A percentile compares a stretch with the other conserved stretches of the same genome.
Evolutionary conservation across 805 yeast species (phyloP).

Genomic region (Pichia phayaonensis): DNA sequence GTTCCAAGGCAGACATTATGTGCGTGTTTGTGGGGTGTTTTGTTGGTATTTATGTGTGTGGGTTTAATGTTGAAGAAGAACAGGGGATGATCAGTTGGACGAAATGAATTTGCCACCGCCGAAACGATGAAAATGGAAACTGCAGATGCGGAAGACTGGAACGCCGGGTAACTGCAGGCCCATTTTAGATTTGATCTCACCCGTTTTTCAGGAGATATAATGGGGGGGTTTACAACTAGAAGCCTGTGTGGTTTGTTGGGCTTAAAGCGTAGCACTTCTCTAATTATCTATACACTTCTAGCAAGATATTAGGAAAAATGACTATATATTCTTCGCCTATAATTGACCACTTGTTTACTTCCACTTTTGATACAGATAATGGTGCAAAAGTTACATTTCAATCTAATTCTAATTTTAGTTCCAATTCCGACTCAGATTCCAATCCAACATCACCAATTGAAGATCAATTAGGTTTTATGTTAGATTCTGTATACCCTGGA

Average conservation of each 20-base stretch:
- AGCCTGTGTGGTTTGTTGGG: too few relatives aligned
- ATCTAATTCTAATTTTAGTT: not conserved
- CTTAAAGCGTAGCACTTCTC: too few relatives aligned
- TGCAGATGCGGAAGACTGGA: not conserved
- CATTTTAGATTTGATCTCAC: not conserved
- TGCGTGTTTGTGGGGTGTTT: not conserved
- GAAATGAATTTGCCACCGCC: not conserved
- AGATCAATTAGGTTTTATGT: constrained; percentile 35
- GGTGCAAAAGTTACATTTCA: not conserved
- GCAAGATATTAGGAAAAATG: not conserved
- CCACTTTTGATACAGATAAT: constrained; percentile 49
- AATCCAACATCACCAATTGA: constrained; percentile 50
- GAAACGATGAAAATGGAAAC: not conserved
- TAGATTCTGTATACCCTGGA: constrained; percentile 22
- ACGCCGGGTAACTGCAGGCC: not conserved
- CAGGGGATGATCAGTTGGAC: not conserved
- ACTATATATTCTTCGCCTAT: not conserved
- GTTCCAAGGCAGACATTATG: constrained; percentile 76
- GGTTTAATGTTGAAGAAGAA: not conserved
- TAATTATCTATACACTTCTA: too few relatives aligned
- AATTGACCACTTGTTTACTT: constrained; percentile 38
- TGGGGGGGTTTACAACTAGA: too few relatives aligned
- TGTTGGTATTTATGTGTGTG: not conserved
- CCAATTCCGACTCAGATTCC: constrained; percentile 36
- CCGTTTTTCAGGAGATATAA: too few relatives aligned